Percentiles rank a stretch among this genome's conserved stretches.
Evolutionary conservation across 225 moss, liverwort and hornwort genomes (phyloP).

Genomic region (Thuidium tamariscinum): DNA sequence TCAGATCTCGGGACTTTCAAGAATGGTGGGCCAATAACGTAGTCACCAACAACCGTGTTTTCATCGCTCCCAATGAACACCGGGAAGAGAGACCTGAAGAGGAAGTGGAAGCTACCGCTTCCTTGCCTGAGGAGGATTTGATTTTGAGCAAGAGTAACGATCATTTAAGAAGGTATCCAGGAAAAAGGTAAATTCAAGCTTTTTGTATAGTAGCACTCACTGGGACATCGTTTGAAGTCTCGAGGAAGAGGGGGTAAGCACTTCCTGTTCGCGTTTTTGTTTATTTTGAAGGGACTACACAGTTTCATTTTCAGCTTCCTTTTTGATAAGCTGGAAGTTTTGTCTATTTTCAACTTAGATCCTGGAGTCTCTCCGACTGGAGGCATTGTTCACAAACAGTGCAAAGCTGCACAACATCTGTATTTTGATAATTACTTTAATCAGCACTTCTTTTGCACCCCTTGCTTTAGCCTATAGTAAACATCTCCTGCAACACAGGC

Average conservation of each 20-base stretch:
- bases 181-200: slow-evolving; percentile 11
- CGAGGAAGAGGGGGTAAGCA: slow-evolving; percentile 5
- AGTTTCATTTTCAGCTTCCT: slow-evolving; percentile 39
- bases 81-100: slow-evolving; percentile 45
- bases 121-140: slow-evolving; percentile 25
- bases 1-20: slow-evolving; percentile 32
- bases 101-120: slow-evolving; percentile 42
- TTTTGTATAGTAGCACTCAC: slow-evolving; percentile 29
- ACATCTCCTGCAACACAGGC: neutral
- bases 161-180: slow-evolving; percentile 2
- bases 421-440: slow-evolving; percentile 19
- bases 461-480: neutral
- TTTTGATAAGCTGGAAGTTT: slow-evolving; percentile 56
- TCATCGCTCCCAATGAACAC: slow-evolving; percentile 46
- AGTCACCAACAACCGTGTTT: slow-evolving; percentile 31
- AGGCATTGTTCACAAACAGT: slow-evolving; percentile 18
- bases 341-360: slow-evolving; percentile 21
- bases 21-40: slow-evolving; percentile 45
- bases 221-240: slow-evolving; percentile 8
- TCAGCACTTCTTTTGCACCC: neutral
- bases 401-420: slow-evolving; percentile 23
- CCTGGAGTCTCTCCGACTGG: slow-evolving; percentile 20
- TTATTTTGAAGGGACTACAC: slow-evolving; percentile 19
- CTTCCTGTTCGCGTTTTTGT: slow-evolving; percentile 18
- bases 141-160: slow-evolving; percentile 15